Evolutionary conservation across 805 yeast genomes (phyloP), one percentile per base, ranked within the genome.

Genomic region (Yarrowia sp.): DNA sequence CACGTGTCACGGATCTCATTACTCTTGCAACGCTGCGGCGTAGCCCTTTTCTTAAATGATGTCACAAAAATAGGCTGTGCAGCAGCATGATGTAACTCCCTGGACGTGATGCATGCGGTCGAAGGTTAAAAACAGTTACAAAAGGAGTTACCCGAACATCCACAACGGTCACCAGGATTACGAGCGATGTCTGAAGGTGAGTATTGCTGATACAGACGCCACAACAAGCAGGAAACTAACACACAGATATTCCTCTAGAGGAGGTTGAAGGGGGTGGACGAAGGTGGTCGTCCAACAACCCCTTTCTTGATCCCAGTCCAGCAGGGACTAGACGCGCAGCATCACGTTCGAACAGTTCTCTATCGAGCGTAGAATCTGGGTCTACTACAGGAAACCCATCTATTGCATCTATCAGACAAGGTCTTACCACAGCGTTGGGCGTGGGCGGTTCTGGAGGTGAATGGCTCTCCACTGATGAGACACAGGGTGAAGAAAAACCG

Each of bases 371-470:
- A 2, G 61, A 55, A 3, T 55, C 61, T 8, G 47, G 47, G 15
- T 41, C 60, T n/a, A 51, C 47, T 15, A 22, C 47, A 14, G 44
- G 39, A 4, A 38, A 28, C 61, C 55, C 65, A 3, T 36, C 44
- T 11, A 36, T 61, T n/a, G 58, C 61, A 10, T 55, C 61, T 8
- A 39, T 55, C 3, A 39, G 39, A 55, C 45, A 55, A n/a, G 47
- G 61, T 6, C 47, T 55, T 2, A 17, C 61, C 9, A 41, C 61
- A 7, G 61, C 61, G 6, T 15, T 55, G 6, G 61, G 61, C 14
- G 61, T 39, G 38, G 47, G 61, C 6, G 61, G 61, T 13, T 38
- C 47, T 15, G 61, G 47, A 28, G 61, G 61, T n/a, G 61, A 55
- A n/a, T 55, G 61, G 61, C 61, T 55, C 22, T 22, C 58, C 13